phyloP scores from a whole-genome alignment of 225 moss, liverwort and hornwort genomes.

The Pseudisothecium myosuroides region DNA sequence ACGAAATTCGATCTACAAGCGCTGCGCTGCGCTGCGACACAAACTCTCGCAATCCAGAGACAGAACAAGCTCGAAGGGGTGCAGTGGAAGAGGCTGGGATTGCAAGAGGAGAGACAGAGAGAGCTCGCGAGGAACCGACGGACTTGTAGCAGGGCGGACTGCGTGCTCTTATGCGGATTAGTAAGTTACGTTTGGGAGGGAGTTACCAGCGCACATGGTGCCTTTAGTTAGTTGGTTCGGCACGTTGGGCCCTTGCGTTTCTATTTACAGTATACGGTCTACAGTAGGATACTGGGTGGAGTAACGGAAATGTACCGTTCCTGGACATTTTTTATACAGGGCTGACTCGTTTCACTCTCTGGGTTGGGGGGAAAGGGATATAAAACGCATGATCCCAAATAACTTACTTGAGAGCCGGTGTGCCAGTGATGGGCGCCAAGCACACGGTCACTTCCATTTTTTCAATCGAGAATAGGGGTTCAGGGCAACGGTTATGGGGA shows the following conservation, averaged over 20 bases:
- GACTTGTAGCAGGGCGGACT: background rate
- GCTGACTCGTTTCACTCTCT: background rate
- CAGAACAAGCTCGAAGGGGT: background rate
- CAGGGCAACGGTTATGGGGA: background rate
- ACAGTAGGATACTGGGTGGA: background rate
- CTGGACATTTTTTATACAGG: background rate
- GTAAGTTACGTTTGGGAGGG: background rate
- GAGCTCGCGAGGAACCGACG: background rate
- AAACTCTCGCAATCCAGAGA: background rate
- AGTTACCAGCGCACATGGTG: background rate
- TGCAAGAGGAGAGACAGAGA: background rate
- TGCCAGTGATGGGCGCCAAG: background rate
- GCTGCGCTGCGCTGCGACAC: background rate
- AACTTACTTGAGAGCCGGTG: background rate
- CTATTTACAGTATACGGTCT: background rate
- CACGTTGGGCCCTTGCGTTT: background rate
- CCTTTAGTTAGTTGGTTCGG: background rate
- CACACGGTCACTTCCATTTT: background rate
- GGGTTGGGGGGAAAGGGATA: background rate
- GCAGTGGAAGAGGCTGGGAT: background rate
- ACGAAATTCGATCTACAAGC: background rate
- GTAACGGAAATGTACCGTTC: background rate
- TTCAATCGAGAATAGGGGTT: background rate
- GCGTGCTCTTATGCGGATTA: background rate
- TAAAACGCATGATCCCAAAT: background rate